Evolutionary conservation across 345 rosid genomes (phyloP).

Genomic region (Salix viminalis): DNA sequence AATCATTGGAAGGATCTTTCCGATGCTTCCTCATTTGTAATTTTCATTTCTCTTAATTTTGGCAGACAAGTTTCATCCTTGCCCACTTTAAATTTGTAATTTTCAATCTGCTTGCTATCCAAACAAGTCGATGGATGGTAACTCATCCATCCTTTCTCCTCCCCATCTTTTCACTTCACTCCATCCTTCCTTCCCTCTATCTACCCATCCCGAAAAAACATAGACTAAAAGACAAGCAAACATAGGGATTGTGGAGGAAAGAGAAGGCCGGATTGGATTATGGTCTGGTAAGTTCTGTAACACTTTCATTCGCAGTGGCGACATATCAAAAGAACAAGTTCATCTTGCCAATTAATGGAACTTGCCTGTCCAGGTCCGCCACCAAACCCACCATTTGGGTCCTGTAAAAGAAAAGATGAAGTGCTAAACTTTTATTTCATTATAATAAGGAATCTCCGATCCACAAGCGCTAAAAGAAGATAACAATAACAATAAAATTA

Average conservation of each 20-base stretch:
- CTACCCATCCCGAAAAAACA: no score
- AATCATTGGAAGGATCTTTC: not conserved
- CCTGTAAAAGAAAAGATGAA: conserved; percentile 36
- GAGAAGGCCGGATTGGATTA: not conserved
- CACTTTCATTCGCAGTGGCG: not conserved
- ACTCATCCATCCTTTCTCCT: no score
- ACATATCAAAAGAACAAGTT: not conserved
- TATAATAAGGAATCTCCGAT: not conserved
- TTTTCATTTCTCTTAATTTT: no score
- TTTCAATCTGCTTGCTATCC: not conserved
- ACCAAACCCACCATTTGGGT: conserved; percentile 81
- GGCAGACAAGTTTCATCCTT: not conserved
- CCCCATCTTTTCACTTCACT: no score
- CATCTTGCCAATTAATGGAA: conserved; percentile 2
- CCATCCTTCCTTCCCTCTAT: no score
- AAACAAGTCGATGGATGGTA: no score
- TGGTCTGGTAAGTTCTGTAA: not conserved
- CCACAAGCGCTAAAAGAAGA: not conserved
- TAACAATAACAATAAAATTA: no score
- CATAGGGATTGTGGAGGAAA: not conserved
- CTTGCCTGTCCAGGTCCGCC: conserved; percentile 99
- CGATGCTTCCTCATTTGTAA: no score
- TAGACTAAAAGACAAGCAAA: not conserved
- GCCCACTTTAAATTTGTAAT: not conserved
- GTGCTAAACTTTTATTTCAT: not conserved